Base-by-base conservation (phyloP, 345 rosid genomes). In the Lenwebbia sp. region DNA sequence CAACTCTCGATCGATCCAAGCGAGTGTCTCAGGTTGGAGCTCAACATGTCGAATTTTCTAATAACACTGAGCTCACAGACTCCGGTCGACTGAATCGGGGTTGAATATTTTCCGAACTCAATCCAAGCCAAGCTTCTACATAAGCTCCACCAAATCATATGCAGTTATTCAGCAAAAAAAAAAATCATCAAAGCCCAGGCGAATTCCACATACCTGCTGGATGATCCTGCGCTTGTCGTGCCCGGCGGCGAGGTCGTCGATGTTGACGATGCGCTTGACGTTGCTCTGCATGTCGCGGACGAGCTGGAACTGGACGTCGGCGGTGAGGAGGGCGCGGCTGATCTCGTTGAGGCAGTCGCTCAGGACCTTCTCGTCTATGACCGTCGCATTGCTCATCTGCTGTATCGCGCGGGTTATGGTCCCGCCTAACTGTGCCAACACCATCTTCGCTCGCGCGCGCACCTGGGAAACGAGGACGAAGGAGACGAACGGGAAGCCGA, bases 321-420 rank as follows among this genome's bases (percentile, higher is more conserved):
- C 86, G 86, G 94, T 96, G n/a, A 95, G 92, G 44, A 97, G 93
- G 81, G 99, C 99, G 3, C 98, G 96, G 10, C 95, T 95, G 90
- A 97, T 97, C 91, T 96, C 99, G 85, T 97, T 96, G 53, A 96
- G 91, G 88, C 99, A 97, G 10, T 97, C 99, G 55, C 92, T 95
- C 47, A 97, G 87, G 54, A 92, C 98, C 85, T 92, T 95, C 92
- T 95, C 98, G 86, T 96, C 98, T 86, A 96, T 95, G 55, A 97
- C 93, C n/a, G 98, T 95, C 74, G 96, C 99, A 90, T 97, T 95
- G 94, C 96, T 94, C 99, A 96, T 97, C 95, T 95, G 96, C 93
- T 97, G 97, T 40, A 97, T 91, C 33, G 99, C 99, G 74, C 98
- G 95, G 94, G 98, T 90, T 26, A 97, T 95, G 88, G 94, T 93